Base-by-base conservation (phyloP, 129 eudicot genomes). In the Lonicera japonica region DNA sequence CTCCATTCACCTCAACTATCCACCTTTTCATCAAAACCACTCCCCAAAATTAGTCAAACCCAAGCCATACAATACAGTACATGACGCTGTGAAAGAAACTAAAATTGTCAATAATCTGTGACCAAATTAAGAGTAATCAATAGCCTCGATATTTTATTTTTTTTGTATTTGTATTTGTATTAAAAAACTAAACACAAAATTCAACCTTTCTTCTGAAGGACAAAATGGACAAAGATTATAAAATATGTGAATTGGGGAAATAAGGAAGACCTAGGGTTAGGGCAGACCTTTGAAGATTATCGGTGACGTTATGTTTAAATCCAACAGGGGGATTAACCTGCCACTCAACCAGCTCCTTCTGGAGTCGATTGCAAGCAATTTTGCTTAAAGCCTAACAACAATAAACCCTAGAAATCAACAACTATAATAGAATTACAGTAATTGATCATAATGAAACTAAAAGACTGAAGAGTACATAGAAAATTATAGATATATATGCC, bases 331-430 rank as follows among this genome's bases (percentile, higher is more conserved):
- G 99, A 70, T 92, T 88, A 41, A 78, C 80, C 79, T 92, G 99
- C 99, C 99, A 92, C 88, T 92, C 96, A n/a, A 78, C 82, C 68
- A 92, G 64, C 83, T 92, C 99, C 76, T 92, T 92, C 76, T 92
- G 99, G 48, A 92, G 86, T 70, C 99, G 81, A 78, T 87, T 87
- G 79, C 81, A 52, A 2, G 99, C 99, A 54, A 92, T 88, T 72
- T 92, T 92, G 89, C 98, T 92, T 60, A 91, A 61, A 51, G 79
- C 78, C 98, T 84, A 40, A 68, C 2, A 19, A 45, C 40, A 15
- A 48, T 2, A 29, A 29, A 29, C 36, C 36, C 36, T 29, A 29
- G 36, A 29, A 29, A 29, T 57, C 63, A 64, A 17, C 60, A 58
- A 58, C 24, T 63, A 52, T 66, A 63, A 53, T 24, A 58, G n/a